Evolutionary conservation across 306 rosid species (phyloP).

Genomic region (Lathyrus sativus): DNA sequence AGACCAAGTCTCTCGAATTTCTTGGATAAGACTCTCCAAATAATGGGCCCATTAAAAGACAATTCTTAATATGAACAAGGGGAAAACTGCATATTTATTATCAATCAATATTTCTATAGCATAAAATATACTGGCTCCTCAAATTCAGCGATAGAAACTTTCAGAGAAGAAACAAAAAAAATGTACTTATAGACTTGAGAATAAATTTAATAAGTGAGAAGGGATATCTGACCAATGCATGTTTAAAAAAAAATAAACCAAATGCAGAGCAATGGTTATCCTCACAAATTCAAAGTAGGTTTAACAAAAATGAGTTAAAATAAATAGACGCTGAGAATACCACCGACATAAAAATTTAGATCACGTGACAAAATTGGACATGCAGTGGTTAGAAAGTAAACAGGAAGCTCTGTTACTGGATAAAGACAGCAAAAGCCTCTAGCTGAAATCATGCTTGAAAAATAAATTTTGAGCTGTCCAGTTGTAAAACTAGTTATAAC

Average conservation of each 20-base stretch:
- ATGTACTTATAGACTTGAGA: background rate
- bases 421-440: constrained; percentile 24
- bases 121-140: constrained; percentile 1
- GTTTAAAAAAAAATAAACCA: constrained; percentile 2
- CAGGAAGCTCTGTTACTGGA: constrained; percentile 9
- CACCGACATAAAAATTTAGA: constrained; percentile 20
- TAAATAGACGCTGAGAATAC: constrained; percentile 6
- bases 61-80: background rate
- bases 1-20: too few relatives aligned
- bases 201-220: constrained; percentile 4
- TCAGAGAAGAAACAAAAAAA: background rate
- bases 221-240: background rate
- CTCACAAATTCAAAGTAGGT: constrained; percentile 18
- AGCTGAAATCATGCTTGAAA: constrained; percentile 23
- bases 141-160: constrained; percentile 9
- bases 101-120: background rate
- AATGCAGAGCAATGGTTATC: constrained; percentile 12
- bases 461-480: constrained; percentile 2
- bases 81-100: background rate
- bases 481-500: constrained; percentile 33
- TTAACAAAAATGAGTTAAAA: constrained; percentile 20
- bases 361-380: constrained; percentile 13
- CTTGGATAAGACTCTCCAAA: too few relatives aligned
- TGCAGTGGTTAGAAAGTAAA: constrained; percentile 27
- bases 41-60: too few relatives aligned